Evolutionary conservation across 139 green algal species (phyloP), one percentile per base, ranked within the genome.

Genomic region (Haematococcus sp.): DNA sequence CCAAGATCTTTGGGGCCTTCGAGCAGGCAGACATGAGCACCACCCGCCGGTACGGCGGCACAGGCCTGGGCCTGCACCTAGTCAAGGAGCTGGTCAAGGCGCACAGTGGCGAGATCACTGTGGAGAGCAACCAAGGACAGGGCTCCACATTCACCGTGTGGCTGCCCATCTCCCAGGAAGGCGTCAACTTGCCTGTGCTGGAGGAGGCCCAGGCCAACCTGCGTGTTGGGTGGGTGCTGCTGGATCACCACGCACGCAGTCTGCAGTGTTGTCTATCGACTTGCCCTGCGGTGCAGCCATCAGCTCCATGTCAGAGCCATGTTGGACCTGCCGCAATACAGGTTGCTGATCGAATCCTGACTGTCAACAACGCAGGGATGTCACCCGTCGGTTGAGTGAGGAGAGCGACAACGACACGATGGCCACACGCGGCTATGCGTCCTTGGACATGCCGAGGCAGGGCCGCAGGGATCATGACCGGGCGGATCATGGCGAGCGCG

Each of bases 41-140:
- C 34, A 80, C 73, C 1, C 78, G 73, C 30, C 73, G 73, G 11
- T 76, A 84, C 59, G 73, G 88, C 70, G 58, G 90, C 83, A 90
- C 82, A 63, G 87, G 89, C 1, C 78, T 93, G 52, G 84, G 87
- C 5, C 76, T 91, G 74, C 77, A 84, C 56, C 70, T 88, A 31
- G 80, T 88, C 34, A 78, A 81, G 30, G 73, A 86, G 79, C 68
- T 76, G 33, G 54, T 82, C 4, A 77, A 88, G 67, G 71, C 81
- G 33, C 72, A 83, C 40, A 49, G 40, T 11, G 40, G 43, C 0
- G 54, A 66, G 19, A 77, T 84, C 60, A 74, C 43, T 3, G 78
- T 84, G 27, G 67, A 83, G 67, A 77, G 67, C 15, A 68, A 76
- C 52, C 46, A 80, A 13, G 66, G 66, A 30, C 51, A 74, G 66